Conservation (phyloP, 208 protist species). For the Leishmania aethiopica region DNA sequence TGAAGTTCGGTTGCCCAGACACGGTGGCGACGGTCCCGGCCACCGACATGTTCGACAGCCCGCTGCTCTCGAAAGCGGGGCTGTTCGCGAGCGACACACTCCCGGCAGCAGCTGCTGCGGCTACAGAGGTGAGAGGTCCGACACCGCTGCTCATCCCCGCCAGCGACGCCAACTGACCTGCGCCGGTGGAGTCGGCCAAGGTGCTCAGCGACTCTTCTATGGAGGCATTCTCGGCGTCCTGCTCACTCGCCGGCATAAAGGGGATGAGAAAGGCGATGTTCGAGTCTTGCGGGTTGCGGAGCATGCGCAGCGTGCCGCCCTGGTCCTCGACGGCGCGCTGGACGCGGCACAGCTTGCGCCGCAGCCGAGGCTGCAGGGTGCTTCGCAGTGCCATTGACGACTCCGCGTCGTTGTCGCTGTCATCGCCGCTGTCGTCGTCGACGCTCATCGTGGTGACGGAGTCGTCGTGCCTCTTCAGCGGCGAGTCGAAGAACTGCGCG, state of each 20-base stretch:
- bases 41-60: slow-evolving; percentile 7
- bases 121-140: not conserved
- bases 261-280: slow-evolving; percentile 79
- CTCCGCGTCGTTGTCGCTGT: slow-evolving; percentile 18
- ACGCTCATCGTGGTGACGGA: slow-evolving; percentile 10
- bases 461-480: slow-evolving; percentile 15
- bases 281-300: slow-evolving; percentile 33
- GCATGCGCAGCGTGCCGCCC: slow-evolving; percentile 76
- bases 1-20: slow-evolving; percentile 37
- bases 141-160: not conserved
- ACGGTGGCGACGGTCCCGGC: not conserved
- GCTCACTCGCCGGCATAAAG: slow-evolving; percentile 61
- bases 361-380: slow-evolving; percentile 23
- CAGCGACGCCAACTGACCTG: slow-evolving; percentile 9
- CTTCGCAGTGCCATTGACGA: not conserved
- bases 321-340: slow-evolving; percentile 72
- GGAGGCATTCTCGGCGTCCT: slow-evolving; percentile 43
- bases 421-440: slow-evolving; percentile 12
- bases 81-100: slow-evolving; percentile 21
- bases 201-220: slow-evolving; percentile 35
- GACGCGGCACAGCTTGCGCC: slow-evolving; percentile 53
- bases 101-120: not conserved
- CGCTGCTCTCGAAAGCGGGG: slow-evolving; percentile 13
- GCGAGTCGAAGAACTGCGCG: slow-evolving; percentile 42
- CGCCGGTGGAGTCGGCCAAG: slow-evolving; percentile 7